phyloP scores from a whole-genome alignment of 345 rosid species.

The Clausena lansium region DNA sequence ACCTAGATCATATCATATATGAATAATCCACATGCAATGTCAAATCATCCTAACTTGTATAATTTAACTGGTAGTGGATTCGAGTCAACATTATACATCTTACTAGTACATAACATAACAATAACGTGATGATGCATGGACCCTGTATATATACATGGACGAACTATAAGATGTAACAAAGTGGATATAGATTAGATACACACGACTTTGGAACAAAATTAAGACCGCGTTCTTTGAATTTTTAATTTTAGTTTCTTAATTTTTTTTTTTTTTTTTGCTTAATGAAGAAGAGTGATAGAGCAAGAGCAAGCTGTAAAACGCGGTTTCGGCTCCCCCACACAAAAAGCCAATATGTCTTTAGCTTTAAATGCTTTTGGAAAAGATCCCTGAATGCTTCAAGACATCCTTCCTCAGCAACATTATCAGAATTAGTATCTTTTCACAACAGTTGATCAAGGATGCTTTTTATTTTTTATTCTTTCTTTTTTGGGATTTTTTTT shows the following conservation, averaged over 20 bases:
- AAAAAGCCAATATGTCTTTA: not conserved
- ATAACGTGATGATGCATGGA: not conserved
- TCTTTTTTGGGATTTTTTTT: not conserved
- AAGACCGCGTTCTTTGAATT: not conserved
- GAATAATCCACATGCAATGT: not conserved
- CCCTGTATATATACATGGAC: not conserved
- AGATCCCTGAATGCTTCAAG: too few species aligned
- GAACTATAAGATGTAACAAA: not conserved
- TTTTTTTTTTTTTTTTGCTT: not conserved
- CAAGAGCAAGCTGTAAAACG: slow-evolving; percentile 22
- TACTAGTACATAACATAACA: not conserved
- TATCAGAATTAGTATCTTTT: not conserved
- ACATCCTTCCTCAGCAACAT: not conserved
- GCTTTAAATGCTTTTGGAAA: slow-evolving; percentile 18
- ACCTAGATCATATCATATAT: too few species aligned
- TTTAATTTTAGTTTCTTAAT: not conserved
- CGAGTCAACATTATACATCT: not conserved
- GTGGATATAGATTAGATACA: not conserved
- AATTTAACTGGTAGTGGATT: not conserved
- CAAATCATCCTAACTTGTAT: not conserved
- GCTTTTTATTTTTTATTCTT: not conserved
- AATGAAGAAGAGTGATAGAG: not conserved
- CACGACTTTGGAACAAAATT: not conserved
- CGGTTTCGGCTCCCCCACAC: slow-evolving; percentile 17
- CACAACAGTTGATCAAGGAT: not conserved